These are phyloP conservation scores for Ophiostoma sp. DNA, from an alignment of 2,329 filamentous ascomycete species.

Conservation along the genomic window DNA sequence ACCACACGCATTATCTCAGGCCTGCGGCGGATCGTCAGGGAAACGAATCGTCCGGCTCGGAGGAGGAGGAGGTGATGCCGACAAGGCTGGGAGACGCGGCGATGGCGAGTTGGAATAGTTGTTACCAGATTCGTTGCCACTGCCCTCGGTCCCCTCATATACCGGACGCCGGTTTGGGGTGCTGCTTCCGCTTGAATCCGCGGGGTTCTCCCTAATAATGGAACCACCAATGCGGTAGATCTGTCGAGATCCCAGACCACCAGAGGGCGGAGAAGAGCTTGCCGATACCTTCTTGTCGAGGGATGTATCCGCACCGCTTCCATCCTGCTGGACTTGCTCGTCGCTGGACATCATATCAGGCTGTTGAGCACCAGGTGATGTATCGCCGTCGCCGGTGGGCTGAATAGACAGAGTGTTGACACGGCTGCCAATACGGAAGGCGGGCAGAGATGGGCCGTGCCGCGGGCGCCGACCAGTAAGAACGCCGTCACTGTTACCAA, in stretches of 20 bases:
- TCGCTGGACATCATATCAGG: background rate
- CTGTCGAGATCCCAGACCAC: constrained; percentile 13
- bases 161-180: background rate
- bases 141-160: background rate
- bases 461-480: background rate
- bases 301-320: constrained; percentile 24
- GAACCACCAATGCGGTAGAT: constrained; percentile 47
- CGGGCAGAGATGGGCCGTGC: constrained; percentile 27
- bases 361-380: background rate
- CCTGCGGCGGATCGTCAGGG: constrained; percentile 40
- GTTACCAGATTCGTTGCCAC: background rate
- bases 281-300: background rate
- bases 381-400: background rate
- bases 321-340: background rate
- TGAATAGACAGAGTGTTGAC: constrained; percentile 33
- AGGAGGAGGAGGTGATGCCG: background rate
- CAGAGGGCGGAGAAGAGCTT: background rate
- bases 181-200: background rate
- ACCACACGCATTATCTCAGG: background rate
- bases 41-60: constrained; percentile 45
- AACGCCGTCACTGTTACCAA: background rate
- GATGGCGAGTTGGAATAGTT: background rate
- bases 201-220: constrained; percentile 35
- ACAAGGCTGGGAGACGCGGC: background rate
- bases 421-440: constrained; percentile 38